These are phyloP conservation scores for Colletotrichum godetiae DNA, from an alignment of 2,329 filamentous ascomycete genomes.

Conservation along the genomic window DNA sequence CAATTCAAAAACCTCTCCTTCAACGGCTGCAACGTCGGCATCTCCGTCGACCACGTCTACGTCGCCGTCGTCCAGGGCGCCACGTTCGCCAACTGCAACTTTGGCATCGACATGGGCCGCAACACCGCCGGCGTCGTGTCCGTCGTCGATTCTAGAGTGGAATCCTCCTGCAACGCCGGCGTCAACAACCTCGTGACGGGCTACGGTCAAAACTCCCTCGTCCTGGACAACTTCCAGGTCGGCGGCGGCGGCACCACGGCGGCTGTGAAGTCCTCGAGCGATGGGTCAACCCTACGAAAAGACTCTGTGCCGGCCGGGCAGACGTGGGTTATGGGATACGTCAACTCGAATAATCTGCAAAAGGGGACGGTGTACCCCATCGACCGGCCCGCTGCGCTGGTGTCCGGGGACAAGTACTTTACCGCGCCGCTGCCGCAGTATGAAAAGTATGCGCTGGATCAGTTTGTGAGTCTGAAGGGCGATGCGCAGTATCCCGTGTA, in stretches of 20 bases:
- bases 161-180: conserved; percentile 38
- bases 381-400: conserved; percentile 43
- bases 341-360: conserved; percentile 42
- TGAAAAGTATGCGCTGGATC: conserved; percentile 49
- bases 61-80: conserved; percentile 44
- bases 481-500: conserved; percentile 51
- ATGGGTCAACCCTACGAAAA: conserved; percentile 32
- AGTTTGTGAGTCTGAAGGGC: conserved; percentile 59
- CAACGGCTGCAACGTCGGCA: conserved; percentile 44
- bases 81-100: conserved; percentile 43
- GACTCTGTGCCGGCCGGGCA: conserved; percentile 37
- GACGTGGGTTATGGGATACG: conserved; percentile 43
- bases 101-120: conserved; percentile 44
- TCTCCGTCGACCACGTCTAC: conserved; percentile 41
- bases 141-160: conserved; percentile 43
- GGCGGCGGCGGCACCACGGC: conserved; percentile 32
- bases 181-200: conserved; percentile 42
- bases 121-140: conserved; percentile 41
- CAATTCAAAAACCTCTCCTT: conserved; percentile 47
- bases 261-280: conserved; percentile 39
- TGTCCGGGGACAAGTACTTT: conserved; percentile 46
- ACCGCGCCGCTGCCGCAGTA: conserved; percentile 52
- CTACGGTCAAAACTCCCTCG: conserved; percentile 42
- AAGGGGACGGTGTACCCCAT: conserved; percentile 45
- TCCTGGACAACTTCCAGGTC: conserved; percentile 43